Conservation (phyloP, 1,284 basidiomycete genomes). For the Apiotrichum veenhuisii region DNA sequence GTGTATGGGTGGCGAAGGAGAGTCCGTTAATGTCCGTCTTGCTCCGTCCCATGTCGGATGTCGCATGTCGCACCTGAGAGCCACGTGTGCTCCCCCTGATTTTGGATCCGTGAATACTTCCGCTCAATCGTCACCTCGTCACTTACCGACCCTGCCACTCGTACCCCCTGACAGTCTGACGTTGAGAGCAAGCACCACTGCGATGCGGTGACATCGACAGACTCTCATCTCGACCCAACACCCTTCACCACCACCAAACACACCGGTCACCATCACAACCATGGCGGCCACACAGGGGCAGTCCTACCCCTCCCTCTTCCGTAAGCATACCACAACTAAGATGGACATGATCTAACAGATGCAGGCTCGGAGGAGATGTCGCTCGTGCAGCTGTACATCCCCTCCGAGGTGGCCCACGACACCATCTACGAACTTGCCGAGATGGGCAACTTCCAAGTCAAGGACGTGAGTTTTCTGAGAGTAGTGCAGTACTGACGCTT, state of each 20-base stretch:
- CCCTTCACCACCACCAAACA: neutral
- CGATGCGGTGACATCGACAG: neutral
- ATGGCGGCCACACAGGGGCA: constrained; percentile 22
- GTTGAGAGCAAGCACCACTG: neutral
- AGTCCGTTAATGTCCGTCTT: too few species aligned
- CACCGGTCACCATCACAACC: constrained; percentile 3
- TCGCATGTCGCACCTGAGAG: too few species aligned
- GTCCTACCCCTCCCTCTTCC: constrained; percentile 73
- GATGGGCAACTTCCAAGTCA: constrained; percentile 94
- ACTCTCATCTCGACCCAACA: neutral
- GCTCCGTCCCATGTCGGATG: too few species aligned
- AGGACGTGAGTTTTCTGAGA: constrained; percentile 65
- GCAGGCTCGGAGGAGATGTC: constrained; percentile 94
- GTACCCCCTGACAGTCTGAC: neutral
- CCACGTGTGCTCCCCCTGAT: neutral
- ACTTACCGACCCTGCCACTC: neutral
- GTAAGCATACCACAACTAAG: too few species aligned
- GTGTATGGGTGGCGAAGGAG: too few species aligned
- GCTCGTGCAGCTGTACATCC: constrained; percentile 95
- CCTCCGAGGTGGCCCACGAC: constrained; percentile 95
- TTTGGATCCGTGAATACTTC: neutral
- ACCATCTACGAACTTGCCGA: constrained; percentile 93
- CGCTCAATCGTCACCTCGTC: neutral
- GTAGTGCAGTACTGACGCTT: neutral
- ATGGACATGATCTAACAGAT: too few species aligned